Percentiles rank a stretch among this genome's conserved stretches.
phyloP scores from a whole-genome alignment of 2,329 filamentous ascomycete genomes.

The Annulohypoxylon truncatum region DNA sequence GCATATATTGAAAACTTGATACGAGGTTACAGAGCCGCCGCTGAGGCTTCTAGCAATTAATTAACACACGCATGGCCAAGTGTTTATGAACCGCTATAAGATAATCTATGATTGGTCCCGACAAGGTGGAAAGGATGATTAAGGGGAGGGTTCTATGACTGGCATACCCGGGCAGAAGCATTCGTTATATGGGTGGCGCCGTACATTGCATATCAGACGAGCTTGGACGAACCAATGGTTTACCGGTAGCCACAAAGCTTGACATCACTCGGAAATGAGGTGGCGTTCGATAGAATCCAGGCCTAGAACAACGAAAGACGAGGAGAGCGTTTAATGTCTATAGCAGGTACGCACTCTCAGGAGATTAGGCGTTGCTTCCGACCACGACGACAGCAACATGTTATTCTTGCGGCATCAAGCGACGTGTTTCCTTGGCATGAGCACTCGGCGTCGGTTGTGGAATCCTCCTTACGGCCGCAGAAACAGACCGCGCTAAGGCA shows the following conservation, averaged over 20 bases:
- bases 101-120: slow-evolving; percentile 27
- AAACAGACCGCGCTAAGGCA: slow-evolving; percentile 34
- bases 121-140: slow-evolving; percentile 33
- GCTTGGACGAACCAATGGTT: slow-evolving; percentile 18
- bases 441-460: slow-evolving; percentile 22
- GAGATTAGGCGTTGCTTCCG: slow-evolving; percentile 33
- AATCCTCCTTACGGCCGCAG: slow-evolving; percentile 35
- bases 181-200: slow-evolving; percentile 36
- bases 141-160: slow-evolving; percentile 19
- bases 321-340: slow-evolving; percentile 1
- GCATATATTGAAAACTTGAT: slow-evolving; percentile 41
- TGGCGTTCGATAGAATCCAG: slow-evolving; percentile 29
- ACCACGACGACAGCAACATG: slow-evolving; percentile 14
- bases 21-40: slow-evolving; percentile 35
- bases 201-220: slow-evolving; percentile 22
- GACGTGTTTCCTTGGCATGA: slow-evolving; percentile 31
- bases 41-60: slow-evolving; percentile 28
- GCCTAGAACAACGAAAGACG: slow-evolving; percentile 11
- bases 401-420: slow-evolving; percentile 20
- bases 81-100: slow-evolving; percentile 30
- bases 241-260: slow-evolving; percentile 19
- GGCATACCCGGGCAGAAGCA: slow-evolving; percentile 29
- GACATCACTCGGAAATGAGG: slow-evolving; percentile 32
- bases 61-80: slow-evolving; percentile 27
- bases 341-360: slow-evolving; percentile 5